Base-by-base conservation (phyloP, 495 filamentous ascomycete species). In the Lichina pygmaea region DNA sequence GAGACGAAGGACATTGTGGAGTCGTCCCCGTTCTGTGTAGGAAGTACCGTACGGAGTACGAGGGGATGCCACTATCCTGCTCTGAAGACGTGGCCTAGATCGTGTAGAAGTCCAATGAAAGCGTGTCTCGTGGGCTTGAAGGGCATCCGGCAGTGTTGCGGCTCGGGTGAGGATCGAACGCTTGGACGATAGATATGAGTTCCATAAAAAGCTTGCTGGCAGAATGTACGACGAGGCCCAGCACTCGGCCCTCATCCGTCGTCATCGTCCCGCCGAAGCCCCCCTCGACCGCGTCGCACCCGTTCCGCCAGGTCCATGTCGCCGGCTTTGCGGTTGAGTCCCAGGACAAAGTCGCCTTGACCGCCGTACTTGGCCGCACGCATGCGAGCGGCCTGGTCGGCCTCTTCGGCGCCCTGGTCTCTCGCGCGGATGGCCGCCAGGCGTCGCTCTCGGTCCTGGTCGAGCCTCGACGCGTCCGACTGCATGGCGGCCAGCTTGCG, bases 401-500 rank as follows among this genome's bases (percentile, higher is more conserved):
- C 68, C 52, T 80, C 74, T 33, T 63, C 61, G 49, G 73, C 69
- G 13, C 62, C 58, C 42, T 74, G 63, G 49, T 92, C 83, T 45
- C 66, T 65, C 37, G 70, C 69, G 33, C 67, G 68, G 37, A 89
- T 65, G 6, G 74, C 70, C 1, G 72, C 68, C 16, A 94, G 62
- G 30, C 85, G 73, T 40, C 70, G 67, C 42, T 73, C 71, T 15
- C 89, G 79, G 43, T 78, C 73, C 36, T 66, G 51, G 56, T 94
- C 81, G 48, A 97, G 65, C 10, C 78, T 70, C 3, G 66, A 64
- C n/a, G 89, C 89, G 45, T 81, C 81, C 24, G 70, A 67, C 53
- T 84, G 81, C 89, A 97, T 97, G 34, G 76, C 79, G 13, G 79
- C 82, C 6, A 95, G 63, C 54, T 80, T 86, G 15, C 67, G 62